phyloP scores from a whole-genome alignment of 805 yeast genomes.

The Saturnispora saitoi region DNA sequence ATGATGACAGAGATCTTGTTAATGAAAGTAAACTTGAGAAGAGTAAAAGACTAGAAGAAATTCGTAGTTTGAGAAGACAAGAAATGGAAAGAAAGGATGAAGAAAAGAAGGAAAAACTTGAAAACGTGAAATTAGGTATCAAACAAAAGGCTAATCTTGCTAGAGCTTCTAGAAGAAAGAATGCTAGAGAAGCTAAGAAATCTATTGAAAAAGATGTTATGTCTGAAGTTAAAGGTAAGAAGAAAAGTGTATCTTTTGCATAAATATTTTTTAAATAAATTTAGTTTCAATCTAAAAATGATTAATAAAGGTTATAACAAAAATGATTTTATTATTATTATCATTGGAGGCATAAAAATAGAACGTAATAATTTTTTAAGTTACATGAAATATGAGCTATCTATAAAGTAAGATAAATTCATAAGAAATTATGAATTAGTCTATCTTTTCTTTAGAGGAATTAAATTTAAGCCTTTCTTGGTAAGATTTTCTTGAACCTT shows the following conservation, averaged over 20 bases:
- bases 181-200: constrained; percentile 27
- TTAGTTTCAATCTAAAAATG: not conserved
- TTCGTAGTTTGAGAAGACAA: constrained; percentile 75
- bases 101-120: constrained; percentile 57
- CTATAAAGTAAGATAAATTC: not conserved
- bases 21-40: constrained; percentile 87
- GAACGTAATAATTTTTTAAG: too few species aligned
- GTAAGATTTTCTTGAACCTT: constrained; percentile 14
- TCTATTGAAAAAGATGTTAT: constrained; percentile 18
- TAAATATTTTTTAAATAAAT: constrained; percentile 13
- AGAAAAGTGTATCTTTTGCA: constrained; percentile 45
- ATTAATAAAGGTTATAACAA: not conserved
- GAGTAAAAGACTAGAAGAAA: constrained; percentile 79
- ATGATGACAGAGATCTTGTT: constrained; percentile 68
- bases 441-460: constrained; percentile 6
- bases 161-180: constrained; percentile 59
- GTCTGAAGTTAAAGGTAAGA: constrained; percentile 25
- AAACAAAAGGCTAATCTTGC: constrained; percentile 66
- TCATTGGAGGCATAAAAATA: too few species aligned
- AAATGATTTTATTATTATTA: too few species aligned
- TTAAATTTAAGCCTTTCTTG: not conserved
- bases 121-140: constrained; percentile 69
- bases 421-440: not conserved
- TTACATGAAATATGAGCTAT: too few species aligned
- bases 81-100: constrained; percentile 83